Base-by-base conservation (phyloP, 345 rosid genomes). In the Rhizophora apiculata region DNA sequence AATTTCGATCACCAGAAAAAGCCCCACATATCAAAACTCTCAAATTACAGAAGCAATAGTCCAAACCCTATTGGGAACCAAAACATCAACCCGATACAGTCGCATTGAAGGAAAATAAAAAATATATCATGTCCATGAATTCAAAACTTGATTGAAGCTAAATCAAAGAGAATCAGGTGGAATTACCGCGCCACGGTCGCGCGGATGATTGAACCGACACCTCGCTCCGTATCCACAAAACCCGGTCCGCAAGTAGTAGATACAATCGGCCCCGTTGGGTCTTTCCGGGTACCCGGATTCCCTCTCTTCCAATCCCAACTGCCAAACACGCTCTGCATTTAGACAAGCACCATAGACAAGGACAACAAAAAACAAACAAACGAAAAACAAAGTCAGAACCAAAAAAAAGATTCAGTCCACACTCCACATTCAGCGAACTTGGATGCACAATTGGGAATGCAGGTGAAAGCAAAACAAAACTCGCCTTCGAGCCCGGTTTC, bases 181-280 rank as follows among this genome's bases (percentile, higher is more conserved):
- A 54, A 39, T 82, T 89, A 95, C 99, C 89, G 74, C 74, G 63
- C 76, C 76, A 51, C 90, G 90, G 78, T 92, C 89, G 57, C 82
- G 90, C 43, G 99, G 98, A 76, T 95, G 99, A 75, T 95, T 95
- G 88, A 82, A 95, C 80, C 96, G 96, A 85, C 99, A 95, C 81
- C 94, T 83, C 0, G 86, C 62, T 29, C 98, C 98, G 71, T 88
- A 92, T 68, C 94, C 88, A 70, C 99, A 95, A 68, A 57, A 67
- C 73, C 98, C 98, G 51, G 96, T 92, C 64, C 84, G 74, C 85
- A 92, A 70, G 73, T 84, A 95, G 83, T 89, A 87, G 10, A 81
- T 81, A 84, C 98, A 95, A 82, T 89, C 90, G 39, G 89, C 80
- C 72, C 82, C 96, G 36, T 81, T 82, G 8, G 92, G 89, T 76